Evolutionary conservation across 192 early-diverging fungal species (phyloP).

Genomic region (Linnemannia elongata): DNA sequence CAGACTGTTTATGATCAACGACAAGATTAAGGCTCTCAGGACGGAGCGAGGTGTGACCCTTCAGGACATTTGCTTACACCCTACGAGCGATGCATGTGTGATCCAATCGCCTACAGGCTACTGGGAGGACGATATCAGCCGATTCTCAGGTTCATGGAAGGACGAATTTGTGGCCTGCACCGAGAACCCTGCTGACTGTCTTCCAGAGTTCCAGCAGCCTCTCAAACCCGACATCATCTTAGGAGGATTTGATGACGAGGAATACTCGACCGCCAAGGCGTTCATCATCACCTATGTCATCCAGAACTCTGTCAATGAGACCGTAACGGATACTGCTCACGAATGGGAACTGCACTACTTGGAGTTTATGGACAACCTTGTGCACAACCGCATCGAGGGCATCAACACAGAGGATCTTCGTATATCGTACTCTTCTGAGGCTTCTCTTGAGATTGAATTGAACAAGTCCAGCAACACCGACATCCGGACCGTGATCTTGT

Average conservation of each 20-base stretch:
- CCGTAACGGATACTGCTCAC: constrained; percentile 55
- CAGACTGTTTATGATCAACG: constrained; percentile 65
- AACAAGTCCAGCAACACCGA: constrained; percentile 75
- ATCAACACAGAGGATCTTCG: constrained; percentile 47
- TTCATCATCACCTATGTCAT: constrained; percentile 73
- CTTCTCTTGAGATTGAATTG: constrained; percentile 72
- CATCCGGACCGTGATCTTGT: constrained; percentile 64
- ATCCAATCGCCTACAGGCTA: constrained; percentile 77
- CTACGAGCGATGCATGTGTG: constrained; percentile 70
- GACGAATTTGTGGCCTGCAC: constrained; percentile 62
- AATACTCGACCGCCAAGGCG: constrained; percentile 63
- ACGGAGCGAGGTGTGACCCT: constrained; percentile 55
- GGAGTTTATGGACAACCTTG: constrained; percentile 47
- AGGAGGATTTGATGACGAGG: constrained; percentile 61
- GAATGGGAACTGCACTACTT: constrained; percentile 70
- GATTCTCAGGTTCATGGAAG: constrained; percentile 61
- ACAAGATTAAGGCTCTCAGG: constrained; percentile 58
- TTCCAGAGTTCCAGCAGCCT: constrained; percentile 74
- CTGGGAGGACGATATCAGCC: constrained; percentile 66
- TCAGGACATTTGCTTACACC: constrained; percentile 71
- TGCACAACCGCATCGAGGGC: constrained; percentile 31
- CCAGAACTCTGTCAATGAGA: constrained; percentile 62
- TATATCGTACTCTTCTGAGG: constrained; percentile 72
- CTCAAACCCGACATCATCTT: constrained; percentile 72
- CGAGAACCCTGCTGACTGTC: constrained; percentile 61